phyloP scores from a whole-genome alignment of 1,284 basidiomycete genomes.

The Fomes fomentarius region DNA sequence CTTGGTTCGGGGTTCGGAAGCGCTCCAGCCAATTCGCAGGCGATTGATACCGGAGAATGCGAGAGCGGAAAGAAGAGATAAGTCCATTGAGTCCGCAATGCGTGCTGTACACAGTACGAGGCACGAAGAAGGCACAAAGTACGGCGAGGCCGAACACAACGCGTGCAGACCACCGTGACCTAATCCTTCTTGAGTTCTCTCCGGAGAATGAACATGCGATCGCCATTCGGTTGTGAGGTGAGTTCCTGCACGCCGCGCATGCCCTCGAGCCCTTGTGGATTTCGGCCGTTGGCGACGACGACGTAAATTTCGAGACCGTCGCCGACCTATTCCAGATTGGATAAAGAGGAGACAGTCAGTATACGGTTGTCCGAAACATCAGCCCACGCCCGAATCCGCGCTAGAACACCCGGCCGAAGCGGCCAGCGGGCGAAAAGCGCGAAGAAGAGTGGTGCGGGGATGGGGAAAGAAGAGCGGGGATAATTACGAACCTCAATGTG shows the following conservation, averaged over 20 bases:
- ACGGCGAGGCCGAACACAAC: not conserved
- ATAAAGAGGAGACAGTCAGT: not conserved
- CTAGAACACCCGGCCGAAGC: constrained; percentile 15
- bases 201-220: constrained; percentile 74
- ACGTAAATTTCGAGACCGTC: constrained; percentile 93
- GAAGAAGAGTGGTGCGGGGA: constrained; percentile 3
- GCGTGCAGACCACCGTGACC: not conserved
- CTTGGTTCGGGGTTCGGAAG: no score
- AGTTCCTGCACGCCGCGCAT: constrained; percentile 66
- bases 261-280: constrained; percentile 62
- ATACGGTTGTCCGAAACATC: not conserved
- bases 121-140: no score
- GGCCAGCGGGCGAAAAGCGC: not conserved
- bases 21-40: no score
- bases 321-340: constrained; percentile 89
- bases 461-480: constrained; percentile 3
- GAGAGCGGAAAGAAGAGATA: not conserved
- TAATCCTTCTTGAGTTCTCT: constrained; percentile 76
- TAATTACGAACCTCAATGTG: constrained; percentile 93
- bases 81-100: not conserved
- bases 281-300: constrained; percentile 73
- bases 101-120: not conserved
- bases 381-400: constrained; percentile 14
- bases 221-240: constrained; percentile 57
- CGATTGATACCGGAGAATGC: no score